Percentiles rank a stretch among this genome's conserved stretches.
phyloP scores from a whole-genome alignment of 2,329 filamentous ascomycete genomes.

The Fusarium austroafricanum region DNA sequence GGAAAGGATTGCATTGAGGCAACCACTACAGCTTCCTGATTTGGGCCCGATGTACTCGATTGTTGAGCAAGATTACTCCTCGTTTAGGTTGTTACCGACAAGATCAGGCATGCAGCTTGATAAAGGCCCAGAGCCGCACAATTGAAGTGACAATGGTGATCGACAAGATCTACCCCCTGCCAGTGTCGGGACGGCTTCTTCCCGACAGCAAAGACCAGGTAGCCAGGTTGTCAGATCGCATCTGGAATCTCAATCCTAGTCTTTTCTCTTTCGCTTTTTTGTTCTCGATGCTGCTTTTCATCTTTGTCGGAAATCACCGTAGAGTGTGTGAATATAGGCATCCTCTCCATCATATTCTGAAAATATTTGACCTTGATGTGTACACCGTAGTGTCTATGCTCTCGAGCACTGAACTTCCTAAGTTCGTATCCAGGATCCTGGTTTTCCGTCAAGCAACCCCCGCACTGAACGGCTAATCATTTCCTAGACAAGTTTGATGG shows the following conservation, averaged over 20 bases:
- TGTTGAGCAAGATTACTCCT: conserved; percentile 6
- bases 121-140: conserved; percentile 40
- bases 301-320: conserved; percentile 1
- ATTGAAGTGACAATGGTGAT: conserved; percentile 36
- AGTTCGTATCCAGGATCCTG: conserved; percentile 18
- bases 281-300: neutral
- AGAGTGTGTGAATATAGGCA: neutral
- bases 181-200: conserved; percentile 38
- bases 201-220: conserved; percentile 33
- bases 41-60: conserved; percentile 2
- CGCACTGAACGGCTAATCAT: conserved; percentile 25
- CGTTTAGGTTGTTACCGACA: conserved; percentile 11
- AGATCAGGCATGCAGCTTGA: conserved; percentile 9
- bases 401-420: conserved; percentile 1
- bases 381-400: neutral
- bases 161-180: conserved; percentile 47
- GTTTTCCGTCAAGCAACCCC: conserved; percentile 20
- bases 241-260: conserved; percentile 13
- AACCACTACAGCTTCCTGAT: conserved; percentile 23
- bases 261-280: neutral
- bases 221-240: conserved; percentile 27
- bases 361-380: neutral
- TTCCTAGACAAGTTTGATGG: conserved; percentile 22
- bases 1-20: conserved; percentile 10
- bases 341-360: neutral